Evolutionary conservation across 2,329 filamentous ascomycete species (phyloP).

Genomic region (Microdochium paspali): DNA sequence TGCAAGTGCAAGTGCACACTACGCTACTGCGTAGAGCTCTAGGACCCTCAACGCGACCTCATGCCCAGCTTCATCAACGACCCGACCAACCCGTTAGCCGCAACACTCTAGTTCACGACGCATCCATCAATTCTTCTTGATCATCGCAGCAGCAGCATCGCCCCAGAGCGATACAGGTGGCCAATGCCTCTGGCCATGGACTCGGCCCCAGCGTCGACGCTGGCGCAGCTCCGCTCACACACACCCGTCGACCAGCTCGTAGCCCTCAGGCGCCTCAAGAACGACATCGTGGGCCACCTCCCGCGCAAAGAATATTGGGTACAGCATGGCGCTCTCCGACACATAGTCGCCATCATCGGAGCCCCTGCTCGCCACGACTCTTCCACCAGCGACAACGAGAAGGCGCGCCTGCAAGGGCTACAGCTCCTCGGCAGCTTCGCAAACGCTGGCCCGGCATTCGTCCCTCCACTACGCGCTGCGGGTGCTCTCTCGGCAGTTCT

Average conservation of each 20-base stretch:
- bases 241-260: slow-evolving; percentile 38
- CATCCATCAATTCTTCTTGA: neutral
- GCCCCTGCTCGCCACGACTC: slow-evolving; percentile 2
- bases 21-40: too few species aligned
- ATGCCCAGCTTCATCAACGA: neutral
- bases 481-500: slow-evolving; percentile 62
- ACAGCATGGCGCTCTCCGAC: slow-evolving; percentile 56
- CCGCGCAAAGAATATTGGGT: slow-evolving; percentile 79
- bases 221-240: slow-evolving; percentile 28
- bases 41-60: neutral
- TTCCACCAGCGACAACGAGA: slow-evolving; percentile 45
- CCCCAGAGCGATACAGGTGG: neutral
- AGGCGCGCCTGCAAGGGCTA: slow-evolving; percentile 66
- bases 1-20: too few species aligned
- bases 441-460: slow-evolving; percentile 75
- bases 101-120: neutral
- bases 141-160: neutral
- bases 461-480: slow-evolving; percentile 62
- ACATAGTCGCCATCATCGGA: slow-evolving; percentile 38
- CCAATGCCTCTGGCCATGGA: slow-evolving; percentile 11
- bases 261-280: slow-evolving; percentile 69
- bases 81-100: neutral
- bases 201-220: slow-evolving; percentile 12
- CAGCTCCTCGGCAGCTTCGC: slow-evolving; percentile 80
- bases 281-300: slow-evolving; percentile 80